Conservation (phyloP, 1,139 yeast species). For the Scheffersomyces segobiensis region DNA sequence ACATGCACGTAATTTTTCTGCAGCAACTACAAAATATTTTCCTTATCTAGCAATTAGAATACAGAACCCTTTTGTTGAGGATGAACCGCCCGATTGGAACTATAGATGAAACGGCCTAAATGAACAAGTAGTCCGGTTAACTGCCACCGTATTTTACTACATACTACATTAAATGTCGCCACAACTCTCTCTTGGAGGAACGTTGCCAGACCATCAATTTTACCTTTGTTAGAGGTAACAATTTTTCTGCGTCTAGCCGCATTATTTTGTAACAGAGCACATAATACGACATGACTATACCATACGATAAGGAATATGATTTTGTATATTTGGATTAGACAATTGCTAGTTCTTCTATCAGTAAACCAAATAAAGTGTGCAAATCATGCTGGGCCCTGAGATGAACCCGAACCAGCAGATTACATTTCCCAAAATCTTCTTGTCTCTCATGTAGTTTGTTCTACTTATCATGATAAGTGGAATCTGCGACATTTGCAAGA, state of each 20-base stretch:
- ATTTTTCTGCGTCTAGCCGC: not conserved
- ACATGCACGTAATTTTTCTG: not conserved
- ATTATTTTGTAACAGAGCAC: not conserved
- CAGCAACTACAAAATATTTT: not conserved
- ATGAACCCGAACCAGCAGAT: constrained; percentile 92
- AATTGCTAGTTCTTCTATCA: constrained; percentile 19
- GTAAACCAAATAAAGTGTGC: constrained; percentile 80
- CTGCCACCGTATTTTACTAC: not conserved
- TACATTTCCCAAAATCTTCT: constrained; percentile 69
- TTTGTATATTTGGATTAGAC: not conserved
- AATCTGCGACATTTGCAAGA: constrained; percentile 82
- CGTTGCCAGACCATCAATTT: no score
- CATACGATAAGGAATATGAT: not conserved
- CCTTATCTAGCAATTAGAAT: not conserved
- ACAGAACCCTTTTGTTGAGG: not conserved
- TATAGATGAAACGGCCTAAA: not conserved
- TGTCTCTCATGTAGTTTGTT: constrained; percentile 51
- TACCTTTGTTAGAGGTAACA: not conserved
- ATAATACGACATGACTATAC: no score
- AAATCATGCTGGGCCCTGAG: constrained; percentile 86
- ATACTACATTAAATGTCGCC: not conserved
- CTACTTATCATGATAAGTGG: constrained; percentile 61
- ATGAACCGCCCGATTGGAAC: not conserved
- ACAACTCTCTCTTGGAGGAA: no score
- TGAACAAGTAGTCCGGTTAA: not conserved